Base-by-base conservation (phyloP, 768 basidiomycete species). In the Pleurotus citrinopileatus region DNA sequence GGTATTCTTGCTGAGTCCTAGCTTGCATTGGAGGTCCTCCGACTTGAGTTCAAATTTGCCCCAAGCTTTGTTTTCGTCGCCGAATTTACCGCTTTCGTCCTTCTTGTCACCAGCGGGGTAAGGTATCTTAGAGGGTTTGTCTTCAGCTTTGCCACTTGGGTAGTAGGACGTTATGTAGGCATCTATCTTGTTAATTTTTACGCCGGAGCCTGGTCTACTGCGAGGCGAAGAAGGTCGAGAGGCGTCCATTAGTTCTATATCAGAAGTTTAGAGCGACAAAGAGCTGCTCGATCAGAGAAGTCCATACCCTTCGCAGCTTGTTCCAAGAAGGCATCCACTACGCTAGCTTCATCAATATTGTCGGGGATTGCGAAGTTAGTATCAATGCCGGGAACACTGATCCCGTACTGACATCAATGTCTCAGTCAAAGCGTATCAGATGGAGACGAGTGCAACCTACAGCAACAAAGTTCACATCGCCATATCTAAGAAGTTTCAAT, bases 331-430 rank as follows among this genome's bases (percentile, higher is more conserved):
- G 48, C 48, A 22, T 51, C 48, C 5, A 22, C 48, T 4, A 25
- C 48, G n/a, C 23, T 25, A 8, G 15, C n/a, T 7, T 20, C 20
- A 19, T 28, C 48, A 37, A 51, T n/a, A 19, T 36, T 23, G 23
- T 51, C 48, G 8, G 48, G 48, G 32, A 51, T 51, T 9, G 48
- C 48, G n/a, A 51, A 37, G 48, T 51, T 51, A 34, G 34, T 51
- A 51, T 51, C 48, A 9, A 51, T 12, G 5, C 22, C 48, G 2
- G 48, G 48, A 19, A n/a, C 29, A 9, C 17, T 37, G 15, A 25
- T 34, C 8, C 48, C 48, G 19, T 51, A 51, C 48, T 51, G 20
- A 12, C n/a, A n/a, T 12, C 15, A 17, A 32, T 26, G n/a, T 10
- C 9, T n/a, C 12, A 45, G 2, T 3, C 12, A 8, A 28, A 23